Evolutionary conservation across 2,329 filamentous ascomycete genomes (phyloP).

Genomic region (Sclerotinia spermophila): DNA sequence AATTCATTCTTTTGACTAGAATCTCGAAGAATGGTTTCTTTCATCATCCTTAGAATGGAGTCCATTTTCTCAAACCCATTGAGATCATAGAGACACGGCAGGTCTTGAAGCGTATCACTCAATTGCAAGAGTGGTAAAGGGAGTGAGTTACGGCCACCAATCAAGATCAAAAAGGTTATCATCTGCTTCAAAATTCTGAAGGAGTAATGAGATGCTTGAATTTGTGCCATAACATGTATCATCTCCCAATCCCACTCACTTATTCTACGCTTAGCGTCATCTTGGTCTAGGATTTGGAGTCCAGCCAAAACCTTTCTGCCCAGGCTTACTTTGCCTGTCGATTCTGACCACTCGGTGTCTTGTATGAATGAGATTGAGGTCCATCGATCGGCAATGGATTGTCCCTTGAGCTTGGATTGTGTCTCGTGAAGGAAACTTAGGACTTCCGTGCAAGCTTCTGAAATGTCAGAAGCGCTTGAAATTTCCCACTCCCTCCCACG

Average conservation of each 20-base stretch:
- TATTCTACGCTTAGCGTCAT: neutral
- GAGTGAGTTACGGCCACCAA: neutral
- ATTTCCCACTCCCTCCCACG: constrained; percentile 32
- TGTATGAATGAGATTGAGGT: constrained; percentile 31
- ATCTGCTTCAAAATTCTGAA: constrained; percentile 37
- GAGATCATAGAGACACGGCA: constrained; percentile 23
- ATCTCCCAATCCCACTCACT: constrained; percentile 34
- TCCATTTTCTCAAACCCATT: neutral
- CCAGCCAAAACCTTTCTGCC: constrained; percentile 8
- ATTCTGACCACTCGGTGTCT: constrained; percentile 33
- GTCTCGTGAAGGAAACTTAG: constrained; percentile 23
- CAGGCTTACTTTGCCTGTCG: constrained; percentile 26
- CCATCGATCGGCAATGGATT: constrained; percentile 29
- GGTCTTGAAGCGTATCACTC: constrained; percentile 22
- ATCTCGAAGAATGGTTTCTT: neutral
- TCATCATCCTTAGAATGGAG: neutral
- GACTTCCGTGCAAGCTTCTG: constrained; percentile 28
- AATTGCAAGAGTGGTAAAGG: constrained; percentile 22
- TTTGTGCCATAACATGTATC: constrained; percentile 35
- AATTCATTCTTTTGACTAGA: neutral
- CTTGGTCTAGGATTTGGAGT: neutral
- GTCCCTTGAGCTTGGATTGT: constrained; percentile 19
- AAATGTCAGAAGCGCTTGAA: constrained; percentile 27
- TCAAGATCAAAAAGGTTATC: constrained; percentile 23
- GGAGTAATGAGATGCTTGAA: constrained; percentile 37